Evolutionary conservation across 352 stramenopile species (phyloP), one percentile per base, ranked within the genome.

Genomic region (Phytophthora palmivora): DNA sequence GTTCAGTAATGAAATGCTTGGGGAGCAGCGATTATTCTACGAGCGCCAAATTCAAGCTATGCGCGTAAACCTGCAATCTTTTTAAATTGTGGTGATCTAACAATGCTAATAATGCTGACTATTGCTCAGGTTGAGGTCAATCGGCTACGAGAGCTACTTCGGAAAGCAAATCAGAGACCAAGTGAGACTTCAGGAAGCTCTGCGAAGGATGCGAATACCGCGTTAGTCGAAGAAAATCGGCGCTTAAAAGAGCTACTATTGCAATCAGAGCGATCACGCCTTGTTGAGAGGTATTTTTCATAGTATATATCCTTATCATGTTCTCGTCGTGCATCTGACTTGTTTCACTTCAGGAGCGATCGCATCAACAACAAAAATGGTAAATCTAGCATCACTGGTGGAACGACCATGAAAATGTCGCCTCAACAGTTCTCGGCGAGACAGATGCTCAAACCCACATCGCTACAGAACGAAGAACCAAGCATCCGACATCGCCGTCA

Each of bases 1-100:
- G 14, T 73, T 88, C 16, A 74, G 72, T 24, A 88, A 63, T 33
- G 79, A 90, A 48, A 49, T 74, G 33, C 30, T 82, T 22, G 73
- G 80, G 1, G 83, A 89, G 15, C 78, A 89, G 58, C 67, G 82
- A 3, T 22, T 78, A 6, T 89, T 81, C 55, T 89, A 91, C 54
- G 83, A 92, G 32, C 77, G 76, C 5, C 83, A 90, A 54, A 88
- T 92, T 52, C 78, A 83, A 45, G 73, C 44, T 21, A 90, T 92
- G 81, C 73, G 82, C 22, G 81, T 91, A 67, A n/a, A n/a, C n/a
- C n/a, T n/a, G n/a, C n/a, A n/a, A n/a, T n/a, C n/a, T n/a, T n/a
- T n/a, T n/a, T n/a, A n/a, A n/a, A n/a, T n/a, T n/a, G n/a, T n/a
- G n/a, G n/a, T n/a, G n/a, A n/a, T n/a, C n/a, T n/a, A n/a, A n/a